These are phyloP conservation scores for Ogataea allantospora DNA, from an alignment of 805 yeast species.

Conservation along the genomic window DNA sequence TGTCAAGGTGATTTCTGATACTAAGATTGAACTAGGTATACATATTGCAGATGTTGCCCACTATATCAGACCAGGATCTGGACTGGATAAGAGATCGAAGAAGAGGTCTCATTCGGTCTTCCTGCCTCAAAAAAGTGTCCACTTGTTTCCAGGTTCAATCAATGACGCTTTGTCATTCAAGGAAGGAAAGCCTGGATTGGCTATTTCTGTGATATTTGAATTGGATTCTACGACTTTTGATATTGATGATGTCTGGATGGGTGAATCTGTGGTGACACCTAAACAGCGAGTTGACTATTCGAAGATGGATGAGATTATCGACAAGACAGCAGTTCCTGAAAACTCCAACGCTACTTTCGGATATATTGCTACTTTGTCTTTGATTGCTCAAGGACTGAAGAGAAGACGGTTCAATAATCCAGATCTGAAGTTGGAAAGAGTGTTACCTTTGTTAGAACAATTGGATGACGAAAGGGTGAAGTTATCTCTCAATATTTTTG, in stretches of 20 bases:
- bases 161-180: slow-evolving; percentile 60
- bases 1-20: slow-evolving; percentile 58
- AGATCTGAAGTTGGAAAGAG: slow-evolving; percentile 46
- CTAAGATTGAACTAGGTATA: slow-evolving; percentile 75
- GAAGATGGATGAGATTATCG: slow-evolving; percentile 52
- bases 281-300: slow-evolving; percentile 53
- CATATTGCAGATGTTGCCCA: slow-evolving; percentile 81
- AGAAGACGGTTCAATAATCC: slow-evolving; percentile 60
- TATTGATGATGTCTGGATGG: slow-evolving; percentile 73
- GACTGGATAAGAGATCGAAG: slow-evolving; percentile 83
- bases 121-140: slow-evolving; percentile 71
- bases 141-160: slow-evolving; percentile 66
- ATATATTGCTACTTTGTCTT: slow-evolving; percentile 59
- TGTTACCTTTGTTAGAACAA: slow-evolving; percentile 69
- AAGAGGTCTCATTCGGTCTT: slow-evolving; percentile 88
- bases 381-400: slow-evolving; percentile 67
- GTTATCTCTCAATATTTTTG: slow-evolving; percentile 69
- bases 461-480: slow-evolving; percentile 83
- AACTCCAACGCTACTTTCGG: slow-evolving; percentile 55
- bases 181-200: slow-evolving; percentile 57
- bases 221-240: slow-evolving; percentile 71
- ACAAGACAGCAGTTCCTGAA: slow-evolving; percentile 28
- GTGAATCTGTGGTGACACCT: slow-evolving; percentile 69
- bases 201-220: slow-evolving; percentile 76
- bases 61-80: slow-evolving; percentile 67